Evolutionary conservation across 1,139 yeast species (phyloP).

Genomic region (Kodamaea sp.): DNA sequence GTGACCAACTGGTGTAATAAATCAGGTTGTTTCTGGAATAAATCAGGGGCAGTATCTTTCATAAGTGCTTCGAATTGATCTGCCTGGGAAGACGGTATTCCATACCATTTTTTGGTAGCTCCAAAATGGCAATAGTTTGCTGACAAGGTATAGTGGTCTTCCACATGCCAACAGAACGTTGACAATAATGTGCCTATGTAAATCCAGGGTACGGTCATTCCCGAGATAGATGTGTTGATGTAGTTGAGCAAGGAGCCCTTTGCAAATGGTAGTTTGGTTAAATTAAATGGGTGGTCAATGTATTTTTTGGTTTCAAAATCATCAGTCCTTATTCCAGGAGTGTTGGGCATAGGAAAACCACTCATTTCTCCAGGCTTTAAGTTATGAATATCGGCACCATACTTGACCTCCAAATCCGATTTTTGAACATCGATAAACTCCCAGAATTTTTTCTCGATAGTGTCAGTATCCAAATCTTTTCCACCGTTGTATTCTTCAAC

Average conservation of each 20-base stretch:
- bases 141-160: slow-evolving; percentile 75
- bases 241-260: slow-evolving; percentile 63
- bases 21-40: slow-evolving; percentile 85
- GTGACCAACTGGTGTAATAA: slow-evolving; percentile 85
- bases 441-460: slow-evolving; percentile 66
- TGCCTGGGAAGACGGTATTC: slow-evolving; percentile 61
- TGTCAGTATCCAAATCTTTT: slow-evolving; percentile 36
- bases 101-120: slow-evolving; percentile 77
- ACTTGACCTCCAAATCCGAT: slow-evolving; percentile 56
- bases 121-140: slow-evolving; percentile 81
- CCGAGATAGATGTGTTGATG: slow-evolving; percentile 64
- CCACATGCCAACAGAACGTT: slow-evolving; percentile 86
- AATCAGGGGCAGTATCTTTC: slow-evolving; percentile 70
- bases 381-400: slow-evolving; percentile 80
- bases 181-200: slow-evolving; percentile 73
- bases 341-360: slow-evolving; percentile 59
- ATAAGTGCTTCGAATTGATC: slow-evolving; percentile 55
- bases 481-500: slow-evolving; percentile 26
- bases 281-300: slow-evolving; percentile 62
- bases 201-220: slow-evolving; percentile 85
- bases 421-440: slow-evolving; percentile 47
- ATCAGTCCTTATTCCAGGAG: slow-evolving; percentile 27
- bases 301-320: slow-evolving; percentile 33
- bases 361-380: slow-evolving; percentile 60
- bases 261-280: slow-evolving; percentile 66